These are phyloP conservation scores for Cornus florida DNA, from an alignment of 148 eudicot species.

Conservation along the genomic window DNA sequence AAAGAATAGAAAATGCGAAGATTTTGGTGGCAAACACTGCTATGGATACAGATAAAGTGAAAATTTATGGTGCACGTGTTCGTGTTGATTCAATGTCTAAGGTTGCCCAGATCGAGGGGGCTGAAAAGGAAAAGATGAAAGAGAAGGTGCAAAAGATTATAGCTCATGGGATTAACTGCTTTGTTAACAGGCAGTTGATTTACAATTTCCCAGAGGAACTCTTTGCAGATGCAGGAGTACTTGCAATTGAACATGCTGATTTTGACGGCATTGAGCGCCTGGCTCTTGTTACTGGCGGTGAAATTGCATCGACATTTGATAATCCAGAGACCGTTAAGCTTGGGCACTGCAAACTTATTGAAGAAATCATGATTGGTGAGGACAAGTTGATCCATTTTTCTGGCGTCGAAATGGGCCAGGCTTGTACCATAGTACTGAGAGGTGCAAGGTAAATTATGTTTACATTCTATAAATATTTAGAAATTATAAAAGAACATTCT, in stretches of 20 bases:
- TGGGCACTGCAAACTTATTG: conserved; percentile 93
- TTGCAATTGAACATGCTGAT: conserved; percentile 99
- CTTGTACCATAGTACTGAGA: conserved; percentile 96
- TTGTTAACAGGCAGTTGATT: conserved; percentile 87
- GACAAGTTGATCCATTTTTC: conserved; percentile 94
- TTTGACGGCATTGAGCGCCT: conserved; percentile 98
- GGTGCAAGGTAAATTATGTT: conserved; percentile 79
- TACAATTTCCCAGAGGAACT: conserved; percentile 98
- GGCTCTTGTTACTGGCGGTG: conserved; percentile 97
- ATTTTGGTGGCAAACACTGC: conserved; percentile 97
- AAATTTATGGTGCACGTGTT: conserved; percentile 97
- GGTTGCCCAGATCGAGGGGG: conserved; percentile 93
- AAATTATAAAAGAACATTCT: neutral
- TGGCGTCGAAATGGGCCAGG: conserved; percentile 97
- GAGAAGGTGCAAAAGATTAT: conserved; percentile 94
- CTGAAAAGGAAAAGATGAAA: conserved; percentile 98
- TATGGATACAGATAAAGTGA: conserved; percentile 99
- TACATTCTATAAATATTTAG: neutral
- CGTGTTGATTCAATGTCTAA: conserved; percentile 98
- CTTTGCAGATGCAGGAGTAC: conserved; percentile 97
- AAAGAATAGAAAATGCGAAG: conserved; percentile 98
- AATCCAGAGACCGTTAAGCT: conserved; percentile 97
- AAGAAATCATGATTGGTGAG: conserved; percentile 98
- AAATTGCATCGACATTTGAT: conserved; percentile 97
- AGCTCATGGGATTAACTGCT: conserved; percentile 91